phyloP scores from a whole-genome alignment of 495 filamentous ascomycete species.

The Neurospora tetrasperma region DNA sequence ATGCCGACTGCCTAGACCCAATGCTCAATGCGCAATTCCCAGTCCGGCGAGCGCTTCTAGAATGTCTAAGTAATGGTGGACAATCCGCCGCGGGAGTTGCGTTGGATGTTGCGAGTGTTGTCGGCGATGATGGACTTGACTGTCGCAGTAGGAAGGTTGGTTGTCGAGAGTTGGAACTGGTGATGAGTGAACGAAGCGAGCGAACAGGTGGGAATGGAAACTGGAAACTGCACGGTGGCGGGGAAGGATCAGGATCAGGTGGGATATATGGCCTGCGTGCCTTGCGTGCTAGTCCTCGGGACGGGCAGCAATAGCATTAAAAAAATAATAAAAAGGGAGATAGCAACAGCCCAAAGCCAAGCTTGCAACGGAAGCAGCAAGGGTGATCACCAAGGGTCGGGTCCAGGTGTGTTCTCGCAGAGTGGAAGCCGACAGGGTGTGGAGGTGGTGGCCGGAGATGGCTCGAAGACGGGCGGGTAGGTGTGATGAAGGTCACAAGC shows the following conservation, averaged over 20 bases:
- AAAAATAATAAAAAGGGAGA: background rate
- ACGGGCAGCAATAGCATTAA: background rate
- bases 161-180: slow-evolving; percentile 7
- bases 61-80: background rate
- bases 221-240: slow-evolving; percentile 9
- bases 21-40: background rate
- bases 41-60: background rate
- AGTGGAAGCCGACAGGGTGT: slow-evolving; percentile 10
- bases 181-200: background rate
- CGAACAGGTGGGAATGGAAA: background rate
- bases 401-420: background rate
- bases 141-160: slow-evolving; percentile 3
- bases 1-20: background rate
- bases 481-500: background rate
- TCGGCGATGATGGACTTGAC: slow-evolving; percentile 2
- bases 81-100: background rate
- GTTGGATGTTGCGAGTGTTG: slow-evolving; percentile 1
- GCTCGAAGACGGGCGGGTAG: background rate
- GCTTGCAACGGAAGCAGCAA: background rate
- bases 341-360: background rate
- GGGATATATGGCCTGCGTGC: slow-evolving; percentile 16
- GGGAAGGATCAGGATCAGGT: slow-evolving; percentile 11
- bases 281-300: background rate
- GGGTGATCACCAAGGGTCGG: background rate
- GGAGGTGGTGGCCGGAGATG: slow-evolving; percentile 10